Evolutionary conservation across 805 yeast genomes (phyloP).

Genomic region (Limtongia smithiae): DNA sequence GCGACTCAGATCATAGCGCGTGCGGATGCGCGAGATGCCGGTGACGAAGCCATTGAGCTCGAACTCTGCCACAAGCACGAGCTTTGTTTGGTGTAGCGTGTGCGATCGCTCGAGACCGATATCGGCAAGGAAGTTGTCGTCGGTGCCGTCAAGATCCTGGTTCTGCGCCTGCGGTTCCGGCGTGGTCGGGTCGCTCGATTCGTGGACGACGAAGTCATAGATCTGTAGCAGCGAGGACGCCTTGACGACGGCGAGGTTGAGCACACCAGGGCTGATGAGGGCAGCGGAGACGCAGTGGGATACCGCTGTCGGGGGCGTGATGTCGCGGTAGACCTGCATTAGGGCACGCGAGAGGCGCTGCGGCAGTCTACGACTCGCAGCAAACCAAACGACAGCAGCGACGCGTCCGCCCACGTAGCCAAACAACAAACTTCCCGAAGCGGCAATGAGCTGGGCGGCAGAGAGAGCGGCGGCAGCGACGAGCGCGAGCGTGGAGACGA

Average conservation of each 20-base stretch:
- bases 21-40: slow-evolving; percentile 45
- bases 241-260: slow-evolving; percentile 64
- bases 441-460: no score
- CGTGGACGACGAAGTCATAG: slow-evolving; percentile 43
- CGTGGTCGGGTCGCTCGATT: slow-evolving; percentile 18
- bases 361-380: no score
- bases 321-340: slow-evolving; percentile 79
- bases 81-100: slow-evolving; percentile 32
- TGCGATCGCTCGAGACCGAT: slow-evolving; percentile 30
- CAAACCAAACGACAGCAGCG: background rate
- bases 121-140: slow-evolving; percentile 29
- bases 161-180: background rate
- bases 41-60: slow-evolving; percentile 67
- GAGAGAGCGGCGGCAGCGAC: no score
- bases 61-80: slow-evolving; percentile 58
- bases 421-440: no score
- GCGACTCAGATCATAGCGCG: slow-evolving; percentile 46
- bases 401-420: no score
- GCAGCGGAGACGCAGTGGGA: slow-evolving; percentile 48
- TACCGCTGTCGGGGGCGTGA: slow-evolving; percentile 72
- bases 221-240: slow-evolving; percentile 63
- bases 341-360: no score
- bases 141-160: slow-evolving; percentile 16
- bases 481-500: no score
- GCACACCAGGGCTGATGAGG: slow-evolving; percentile 23